These are phyloP conservation scores for Thielaviopsis euricoi DNA, from an alignment of 2,329 filamentous ascomycete species.

Conservation along the genomic window DNA sequence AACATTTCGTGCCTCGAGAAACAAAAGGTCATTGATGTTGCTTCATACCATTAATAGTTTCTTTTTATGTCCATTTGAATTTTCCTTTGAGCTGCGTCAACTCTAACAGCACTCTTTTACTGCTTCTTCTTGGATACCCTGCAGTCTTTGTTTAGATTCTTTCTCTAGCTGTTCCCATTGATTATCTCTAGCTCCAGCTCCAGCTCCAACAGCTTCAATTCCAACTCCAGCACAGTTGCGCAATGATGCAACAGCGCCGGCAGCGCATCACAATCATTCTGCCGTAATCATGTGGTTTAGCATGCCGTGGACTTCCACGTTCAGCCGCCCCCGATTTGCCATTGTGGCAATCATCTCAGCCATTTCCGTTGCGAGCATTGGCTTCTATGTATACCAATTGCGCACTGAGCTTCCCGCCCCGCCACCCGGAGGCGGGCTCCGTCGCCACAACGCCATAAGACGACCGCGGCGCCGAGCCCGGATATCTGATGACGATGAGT, in stretches of 20 bases:
- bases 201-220: too few relatives aligned
- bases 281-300: conserved; percentile 26
- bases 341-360: conserved; percentile 36
- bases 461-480: conserved; percentile 23
- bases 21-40: background rate
- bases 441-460: conserved; percentile 52
- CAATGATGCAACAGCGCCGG: conserved; percentile 9
- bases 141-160: background rate
- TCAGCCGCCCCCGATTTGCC: conserved; percentile 37
- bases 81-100: background rate
- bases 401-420: conserved; percentile 13
- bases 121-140: background rate
- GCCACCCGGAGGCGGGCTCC: conserved; percentile 24
- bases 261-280: background rate
- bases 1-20: background rate
- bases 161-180: background rate
- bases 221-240: background rate
- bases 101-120: background rate
- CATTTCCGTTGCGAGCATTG: conserved; percentile 37
- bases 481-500: conserved; percentile 2
- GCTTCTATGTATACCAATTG: conserved; percentile 27
- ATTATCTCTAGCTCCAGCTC: background rate
- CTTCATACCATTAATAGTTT: background rate
- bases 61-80: background rate
- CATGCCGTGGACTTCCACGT: conserved; percentile 33